Percentiles rank a stretch among this genome's conserved stretches.
Conservation (phyloP, 352 stramenopile genomes). For the Phytophthora fragariae region DNA sequence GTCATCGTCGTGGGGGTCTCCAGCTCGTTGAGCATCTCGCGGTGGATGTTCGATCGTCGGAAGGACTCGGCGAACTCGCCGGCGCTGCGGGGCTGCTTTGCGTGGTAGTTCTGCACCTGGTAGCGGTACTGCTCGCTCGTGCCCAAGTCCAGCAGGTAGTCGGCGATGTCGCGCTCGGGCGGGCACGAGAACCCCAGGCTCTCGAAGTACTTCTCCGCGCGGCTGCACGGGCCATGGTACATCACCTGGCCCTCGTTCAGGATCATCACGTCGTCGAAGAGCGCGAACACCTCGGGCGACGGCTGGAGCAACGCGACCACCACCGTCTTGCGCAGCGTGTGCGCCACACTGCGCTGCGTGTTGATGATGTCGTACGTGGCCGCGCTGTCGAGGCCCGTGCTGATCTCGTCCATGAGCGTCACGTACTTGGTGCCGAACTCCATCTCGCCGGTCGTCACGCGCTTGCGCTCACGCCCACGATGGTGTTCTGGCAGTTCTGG, state of each 20-base stretch:
- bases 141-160: slow-evolving; percentile 35
- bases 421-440: slow-evolving; percentile 73
- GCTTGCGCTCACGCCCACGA: slow-evolving; percentile 72
- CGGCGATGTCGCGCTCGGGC: slow-evolving; percentile 35
- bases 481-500: slow-evolving; percentile 57
- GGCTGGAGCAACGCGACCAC: slow-evolving; percentile 85
- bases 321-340: slow-evolving; percentile 35
- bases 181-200: slow-evolving; percentile 46
- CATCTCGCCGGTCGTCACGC: slow-evolving; percentile 84
- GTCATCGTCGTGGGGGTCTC: slow-evolving; percentile 18
- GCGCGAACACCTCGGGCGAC: slow-evolving; percentile 86
- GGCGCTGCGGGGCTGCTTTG: slow-evolving; percentile 22
- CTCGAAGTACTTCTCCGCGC: slow-evolving; percentile 53
- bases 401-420: slow-evolving; percentile 91
- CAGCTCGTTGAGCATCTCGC: slow-evolving; percentile 16
- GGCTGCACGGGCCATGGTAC: slow-evolving; percentile 63
- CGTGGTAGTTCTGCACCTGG: slow-evolving; percentile 2
- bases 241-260: slow-evolving; percentile 86
- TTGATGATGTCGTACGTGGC: slow-evolving; percentile 46
- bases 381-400: slow-evolving; percentile 88
- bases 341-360: slow-evolving; percentile 31
- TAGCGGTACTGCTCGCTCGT: slow-evolving; percentile 38
- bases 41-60: slow-evolving; percentile 21
- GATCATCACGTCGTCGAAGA: slow-evolving; percentile 70
- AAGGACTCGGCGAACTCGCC: slow-evolving; percentile 31